These are phyloP conservation scores for Alternaria rosae DNA, from an alignment of 2,329 filamentous ascomycete genomes.

Conservation along the genomic window DNA sequence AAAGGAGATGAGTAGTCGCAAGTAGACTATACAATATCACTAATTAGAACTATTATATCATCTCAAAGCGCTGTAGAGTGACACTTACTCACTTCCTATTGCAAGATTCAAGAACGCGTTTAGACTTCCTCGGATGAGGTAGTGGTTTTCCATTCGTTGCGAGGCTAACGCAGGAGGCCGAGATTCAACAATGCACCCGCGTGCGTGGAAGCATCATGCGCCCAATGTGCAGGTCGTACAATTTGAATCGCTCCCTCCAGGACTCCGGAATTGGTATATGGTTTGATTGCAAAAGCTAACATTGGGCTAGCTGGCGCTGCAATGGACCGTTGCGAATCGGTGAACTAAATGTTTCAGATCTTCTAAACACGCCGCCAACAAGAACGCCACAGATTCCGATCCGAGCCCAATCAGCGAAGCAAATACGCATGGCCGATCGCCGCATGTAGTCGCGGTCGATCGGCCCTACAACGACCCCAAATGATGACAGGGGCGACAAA, in stretches of 20 bases:
- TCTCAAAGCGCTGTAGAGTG: too few species aligned
- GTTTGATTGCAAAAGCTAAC: background rate
- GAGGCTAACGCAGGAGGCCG: background rate
- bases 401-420: constrained; percentile 2
- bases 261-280: background rate
- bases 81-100: too few species aligned
- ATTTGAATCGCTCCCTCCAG: background rate
- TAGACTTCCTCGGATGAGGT: background rate
- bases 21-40: too few species aligned
- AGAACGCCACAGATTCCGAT: constrained; percentile 1
- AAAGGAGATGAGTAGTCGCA: too few species aligned
- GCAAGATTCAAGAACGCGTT: too few species aligned
- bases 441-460: background rate
- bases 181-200: background rate
- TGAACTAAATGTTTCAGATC: background rate
- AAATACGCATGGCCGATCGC: constrained; percentile 3
- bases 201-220: background rate
- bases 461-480: background rate
- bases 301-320: background rate
- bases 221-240: background rate
- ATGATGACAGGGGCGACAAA: background rate
- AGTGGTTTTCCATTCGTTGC: background rate
- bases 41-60: too few species aligned
- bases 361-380: background rate
- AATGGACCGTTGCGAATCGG: background rate